Conservation (phyloP, 257 asterid species). For the Phtheirospermum japonicum region DNA sequence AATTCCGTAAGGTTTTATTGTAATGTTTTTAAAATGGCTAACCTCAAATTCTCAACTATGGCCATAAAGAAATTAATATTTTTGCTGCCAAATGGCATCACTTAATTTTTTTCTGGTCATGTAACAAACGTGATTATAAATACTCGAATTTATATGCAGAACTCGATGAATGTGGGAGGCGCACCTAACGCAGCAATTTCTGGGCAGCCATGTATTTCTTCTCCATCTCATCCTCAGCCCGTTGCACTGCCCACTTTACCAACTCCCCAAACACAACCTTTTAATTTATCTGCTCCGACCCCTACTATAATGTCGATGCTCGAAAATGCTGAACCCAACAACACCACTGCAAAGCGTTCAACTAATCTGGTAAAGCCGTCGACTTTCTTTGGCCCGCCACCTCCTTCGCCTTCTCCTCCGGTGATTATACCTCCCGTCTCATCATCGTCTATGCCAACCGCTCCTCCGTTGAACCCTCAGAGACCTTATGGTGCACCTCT, state of each 20-base stretch:
- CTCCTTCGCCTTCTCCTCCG: slow-evolving; percentile 54
- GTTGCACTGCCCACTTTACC: slow-evolving; percentile 42
- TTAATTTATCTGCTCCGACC: slow-evolving; percentile 43
- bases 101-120: slow-evolving; percentile 9
- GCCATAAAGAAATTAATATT: no score
- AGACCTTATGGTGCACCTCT: slow-evolving; percentile 92
- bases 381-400: slow-evolving; percentile 67
- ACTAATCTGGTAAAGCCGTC: slow-evolving; percentile 90
- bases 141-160: slow-evolving; percentile 39
- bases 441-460: slow-evolving; percentile 68
- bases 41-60: no score
- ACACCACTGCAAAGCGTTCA: slow-evolving; percentile 39
- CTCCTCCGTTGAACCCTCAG: slow-evolving; percentile 73
- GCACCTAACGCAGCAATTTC: slow-evolving; percentile 47
- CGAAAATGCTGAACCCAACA: slow-evolving; percentile 45
- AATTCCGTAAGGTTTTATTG: no score
- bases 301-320: slow-evolving; percentile 57
- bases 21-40: no score
- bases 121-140: slow-evolving; percentile 22
- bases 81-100: neutral
- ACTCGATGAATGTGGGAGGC: slow-evolving; percentile 56
- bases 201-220: slow-evolving; percentile 49
- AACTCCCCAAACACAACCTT: slow-evolving; percentile 46
- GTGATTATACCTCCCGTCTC: slow-evolving; percentile 58
- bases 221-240: slow-evolving; percentile 51